Evolutionary conservation across 2,329 filamentous ascomycete species (phyloP).

Genomic region (Epichloe hybrida): DNA sequence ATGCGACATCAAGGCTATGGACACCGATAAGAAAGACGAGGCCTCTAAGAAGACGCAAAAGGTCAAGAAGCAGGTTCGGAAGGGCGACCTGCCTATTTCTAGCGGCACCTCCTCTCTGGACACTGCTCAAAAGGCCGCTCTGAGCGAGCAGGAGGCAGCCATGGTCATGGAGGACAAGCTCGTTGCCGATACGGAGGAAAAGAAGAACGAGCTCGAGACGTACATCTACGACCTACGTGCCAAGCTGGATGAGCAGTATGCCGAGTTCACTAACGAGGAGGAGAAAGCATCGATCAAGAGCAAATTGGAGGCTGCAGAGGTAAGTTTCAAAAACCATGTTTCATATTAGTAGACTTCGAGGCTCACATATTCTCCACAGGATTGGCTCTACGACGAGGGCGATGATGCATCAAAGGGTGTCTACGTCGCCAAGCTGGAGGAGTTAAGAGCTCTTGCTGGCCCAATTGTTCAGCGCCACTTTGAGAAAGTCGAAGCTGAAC

Average conservation of each 20-base stretch:
- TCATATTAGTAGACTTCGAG: background rate
- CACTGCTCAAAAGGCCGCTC: constrained; percentile 46
- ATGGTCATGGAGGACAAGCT: constrained; percentile 99
- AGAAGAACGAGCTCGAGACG: constrained; percentile 98
- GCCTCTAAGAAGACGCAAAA: constrained; percentile 82
- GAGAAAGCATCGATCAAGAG: constrained; percentile 79
- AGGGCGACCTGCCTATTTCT: constrained; percentile 84
- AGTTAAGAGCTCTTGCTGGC: constrained; percentile 80
- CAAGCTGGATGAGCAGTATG: constrained; percentile 86
- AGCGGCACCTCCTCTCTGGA: constrained; percentile 74
- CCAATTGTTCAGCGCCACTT: constrained; percentile 90
- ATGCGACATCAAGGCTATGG: constrained; percentile 52
- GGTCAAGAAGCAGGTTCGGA: constrained; percentile 98
- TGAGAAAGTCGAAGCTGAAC: constrained; percentile 83
- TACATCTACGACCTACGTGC: constrained; percentile 95
- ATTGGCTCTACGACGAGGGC: constrained; percentile 97
- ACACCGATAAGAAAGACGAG: constrained; percentile 59
- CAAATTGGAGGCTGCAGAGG: constrained; percentile 77
- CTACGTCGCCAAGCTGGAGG: constrained; percentile 90
- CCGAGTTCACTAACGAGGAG: constrained; percentile 78
- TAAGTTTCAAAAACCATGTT: constrained; percentile 32
- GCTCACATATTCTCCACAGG: constrained; percentile 38
- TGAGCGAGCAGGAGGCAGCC: constrained; percentile 66
- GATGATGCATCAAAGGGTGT: constrained; percentile 88
- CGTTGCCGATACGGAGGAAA: constrained; percentile 93